Percentiles rank a stretch among this genome's conserved stretches.
Evolutionary conservation across 2,329 filamentous ascomycete species (phyloP).

Genomic region (Ceratocystis smalleyi): DNA sequence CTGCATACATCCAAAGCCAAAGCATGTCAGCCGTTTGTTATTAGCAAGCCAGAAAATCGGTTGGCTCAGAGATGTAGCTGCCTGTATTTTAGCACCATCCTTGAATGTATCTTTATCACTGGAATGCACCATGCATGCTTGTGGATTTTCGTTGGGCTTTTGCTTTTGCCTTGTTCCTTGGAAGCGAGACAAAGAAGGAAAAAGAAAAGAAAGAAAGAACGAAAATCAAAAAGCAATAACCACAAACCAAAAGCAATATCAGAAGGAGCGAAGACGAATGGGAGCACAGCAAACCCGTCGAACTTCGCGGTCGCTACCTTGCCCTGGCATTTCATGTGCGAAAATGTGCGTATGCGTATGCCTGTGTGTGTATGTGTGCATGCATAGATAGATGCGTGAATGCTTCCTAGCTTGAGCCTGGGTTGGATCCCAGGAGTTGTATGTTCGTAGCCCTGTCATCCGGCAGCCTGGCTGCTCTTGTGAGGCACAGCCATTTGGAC

Average conservation of each 20-base stretch:
- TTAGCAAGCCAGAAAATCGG: too few relatives aligned
- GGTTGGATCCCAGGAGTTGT: not conserved
- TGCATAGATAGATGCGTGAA: not conserved
- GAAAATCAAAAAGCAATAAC: too few relatives aligned
- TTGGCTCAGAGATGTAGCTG: not conserved
- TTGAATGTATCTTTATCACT: not conserved
- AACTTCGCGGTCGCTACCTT: not conserved
- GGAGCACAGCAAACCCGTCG: not conserved
- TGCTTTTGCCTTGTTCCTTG: not conserved
- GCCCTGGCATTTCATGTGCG: not conserved
- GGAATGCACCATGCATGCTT: constrained; percentile 8
- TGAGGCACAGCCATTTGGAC: not conserved
- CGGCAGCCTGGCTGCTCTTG: not conserved
- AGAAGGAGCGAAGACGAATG: not conserved
- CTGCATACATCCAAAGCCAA: too few relatives aligned
- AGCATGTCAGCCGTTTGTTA: not conserved
- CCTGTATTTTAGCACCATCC: not conserved
- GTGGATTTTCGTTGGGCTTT: constrained; percentile 2
- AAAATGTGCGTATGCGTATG: not conserved
- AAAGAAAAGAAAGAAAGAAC: not conserved
- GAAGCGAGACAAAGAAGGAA: not conserved
- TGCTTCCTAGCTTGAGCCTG: not conserved
- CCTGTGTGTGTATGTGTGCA: not conserved
- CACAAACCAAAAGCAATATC: not conserved
- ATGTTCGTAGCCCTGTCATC: not conserved